phyloP scores from a whole-genome alignment of 148 eudicot genomes.

The Pharnaceum exiguum region DNA sequence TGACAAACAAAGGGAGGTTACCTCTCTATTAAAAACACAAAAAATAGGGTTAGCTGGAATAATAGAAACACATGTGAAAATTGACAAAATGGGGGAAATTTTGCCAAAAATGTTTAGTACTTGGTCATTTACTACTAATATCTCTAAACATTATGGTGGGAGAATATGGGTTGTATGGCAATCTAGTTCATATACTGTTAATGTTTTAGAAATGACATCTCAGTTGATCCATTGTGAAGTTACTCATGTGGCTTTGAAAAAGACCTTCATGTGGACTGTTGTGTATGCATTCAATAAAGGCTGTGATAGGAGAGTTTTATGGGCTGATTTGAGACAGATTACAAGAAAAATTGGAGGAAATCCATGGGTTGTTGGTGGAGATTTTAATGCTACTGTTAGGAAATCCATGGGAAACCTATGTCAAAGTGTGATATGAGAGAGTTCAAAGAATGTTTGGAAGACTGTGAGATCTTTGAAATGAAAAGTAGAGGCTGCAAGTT shows the following conservation, averaged over 20 bases:
- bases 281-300: background rate
- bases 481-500: too few relatives aligned
- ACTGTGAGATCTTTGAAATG: too few relatives aligned
- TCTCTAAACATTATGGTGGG: background rate
- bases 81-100: background rate
- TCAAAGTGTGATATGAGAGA: too few relatives aligned
- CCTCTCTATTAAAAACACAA: background rate
- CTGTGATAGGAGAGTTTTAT: background rate
- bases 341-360: too few relatives aligned
- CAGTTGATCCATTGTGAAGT: background rate
- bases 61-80: background rate
- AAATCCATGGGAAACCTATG: too few relatives aligned
- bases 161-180: background rate
- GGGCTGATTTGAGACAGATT: background rate
- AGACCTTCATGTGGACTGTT: background rate
- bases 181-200: background rate
- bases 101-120: background rate
- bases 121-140: background rate
- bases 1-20: background rate
- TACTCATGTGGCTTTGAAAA: background rate
- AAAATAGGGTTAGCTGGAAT: background rate
- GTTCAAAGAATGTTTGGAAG: too few relatives aligned
- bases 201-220: background rate
- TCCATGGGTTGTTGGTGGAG: too few relatives aligned
- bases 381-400: too few relatives aligned